phyloP scores from a whole-genome alignment of 495 filamentous ascomycete species.

The Polyplosphaeria fusca region DNA sequence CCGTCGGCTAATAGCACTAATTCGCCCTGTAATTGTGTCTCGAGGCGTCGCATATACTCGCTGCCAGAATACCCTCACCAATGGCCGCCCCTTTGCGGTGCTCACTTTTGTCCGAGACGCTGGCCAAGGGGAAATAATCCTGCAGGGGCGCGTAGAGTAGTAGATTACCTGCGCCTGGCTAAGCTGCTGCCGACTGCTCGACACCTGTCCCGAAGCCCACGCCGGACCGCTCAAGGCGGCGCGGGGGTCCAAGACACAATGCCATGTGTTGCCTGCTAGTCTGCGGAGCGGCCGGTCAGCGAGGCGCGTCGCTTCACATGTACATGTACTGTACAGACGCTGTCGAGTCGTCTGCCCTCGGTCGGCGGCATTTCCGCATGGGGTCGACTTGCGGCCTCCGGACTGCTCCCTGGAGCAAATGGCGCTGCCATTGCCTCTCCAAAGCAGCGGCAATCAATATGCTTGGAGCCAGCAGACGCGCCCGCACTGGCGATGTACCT shows the following conservation, averaged over 20 bases:
- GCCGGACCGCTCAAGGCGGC: slow-evolving; percentile 7
- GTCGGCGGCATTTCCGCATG: slow-evolving; percentile 22
- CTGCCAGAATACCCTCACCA: slow-evolving; percentile 14
- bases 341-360: too few relatives aligned
- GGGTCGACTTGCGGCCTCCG: slow-evolving; percentile 13
- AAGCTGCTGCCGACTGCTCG: slow-evolving; percentile 7
- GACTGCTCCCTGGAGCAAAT: slow-evolving; percentile 10
- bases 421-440: slow-evolving; percentile 13
- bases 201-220: slow-evolving; percentile 4
- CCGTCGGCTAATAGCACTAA: slow-evolving; percentile 33
- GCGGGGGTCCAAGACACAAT: slow-evolving; percentile 3
- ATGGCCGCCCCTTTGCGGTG: not conserved
- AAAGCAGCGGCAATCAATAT: slow-evolving; percentile 28
- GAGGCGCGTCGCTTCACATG: too few relatives aligned
- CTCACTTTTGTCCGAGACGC: slow-evolving; percentile 19
- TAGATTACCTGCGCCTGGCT: slow-evolving; percentile 21
- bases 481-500: slow-evolving; percentile 16
- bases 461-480: slow-evolving; percentile 14
- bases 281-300: too few relatives aligned
- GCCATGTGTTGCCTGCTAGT: too few relatives aligned
- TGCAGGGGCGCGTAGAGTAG: slow-evolving; percentile 1
- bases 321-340: not conserved
- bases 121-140: slow-evolving; percentile 26
- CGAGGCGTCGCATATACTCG: not conserved
- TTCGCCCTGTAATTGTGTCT: slow-evolving; percentile 4